Evolutionary conservation across 1,284 basidiomycete species (phyloP), one percentile per base, ranked within the genome.

Genomic region (Ustilago crameri): DNA sequence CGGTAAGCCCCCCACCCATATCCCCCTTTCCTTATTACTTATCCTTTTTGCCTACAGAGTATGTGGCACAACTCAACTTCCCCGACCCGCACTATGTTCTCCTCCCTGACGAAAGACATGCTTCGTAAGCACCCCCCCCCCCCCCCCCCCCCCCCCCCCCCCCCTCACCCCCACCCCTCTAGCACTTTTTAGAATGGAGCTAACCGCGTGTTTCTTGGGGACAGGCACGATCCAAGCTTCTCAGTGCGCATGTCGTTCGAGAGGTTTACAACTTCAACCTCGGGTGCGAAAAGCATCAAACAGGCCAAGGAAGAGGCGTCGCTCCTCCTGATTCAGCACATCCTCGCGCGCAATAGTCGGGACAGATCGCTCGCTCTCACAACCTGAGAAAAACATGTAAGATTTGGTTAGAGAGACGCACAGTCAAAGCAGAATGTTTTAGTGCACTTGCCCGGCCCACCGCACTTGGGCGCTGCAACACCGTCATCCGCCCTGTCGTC

Each of bases 401-500:
- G n/a, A 37, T 14, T 5, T n/a, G 14, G 8, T 20, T 22, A 40
- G 20, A 51, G n/a, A 32, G 44, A 48, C 3, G 41, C 68, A 38
- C 69, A 72, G 23, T 38, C 22, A 35, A 72, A 54, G 47, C 70
- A 74, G 27, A 74, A 74, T 2, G 65, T 53, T 37, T 74, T 74
- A 5, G 18, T 51, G 35, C 67, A 75, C 35, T 26, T 47, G 1
- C 20, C 42, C 12, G 60, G 47, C 4, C 69, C 69, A 3, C 63
- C 62, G 41, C 68, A 71, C 10, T 22, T 41, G 15, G 30, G 20
- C 35, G n/a, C 5, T n/a, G 9, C 35, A 5, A 8, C n/a, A 38
- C 27, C n/a, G 1, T 24, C 17, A 20, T 10, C 20, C 27, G 22
- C n/a, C 7, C n/a, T 44, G 9, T 24, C 22, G n/a, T 20, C 46